Evolutionary conservation across 331 rosid species (phyloP).

Genomic region (Rosa hybrid): DNA sequence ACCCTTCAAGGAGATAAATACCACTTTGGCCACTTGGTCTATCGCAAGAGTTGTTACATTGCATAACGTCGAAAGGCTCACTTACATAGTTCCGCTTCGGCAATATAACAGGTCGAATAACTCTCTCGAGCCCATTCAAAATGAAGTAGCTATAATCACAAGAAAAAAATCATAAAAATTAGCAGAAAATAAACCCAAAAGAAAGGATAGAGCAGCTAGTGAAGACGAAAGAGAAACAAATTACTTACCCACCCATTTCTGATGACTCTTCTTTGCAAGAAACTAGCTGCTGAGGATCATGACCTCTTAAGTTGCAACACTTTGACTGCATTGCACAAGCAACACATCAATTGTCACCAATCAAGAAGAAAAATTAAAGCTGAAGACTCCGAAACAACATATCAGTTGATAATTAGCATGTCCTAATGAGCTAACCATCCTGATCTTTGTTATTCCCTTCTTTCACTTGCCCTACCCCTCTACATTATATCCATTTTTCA

Average conservation of each 20-base stretch:
- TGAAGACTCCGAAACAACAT: neutral
- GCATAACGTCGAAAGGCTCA: constrained; percentile 15
- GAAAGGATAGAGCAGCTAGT: neutral
- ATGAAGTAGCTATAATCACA: constrained; percentile 72
- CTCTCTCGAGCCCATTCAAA: constrained; percentile 91
- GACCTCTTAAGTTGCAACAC: constrained; percentile 71
- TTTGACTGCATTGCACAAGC: constrained; percentile 65
- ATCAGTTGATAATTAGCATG: neutral
- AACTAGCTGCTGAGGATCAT: constrained; percentile 60
- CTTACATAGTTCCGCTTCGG: constrained; percentile 97
- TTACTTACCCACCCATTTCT: constrained; percentile 98
- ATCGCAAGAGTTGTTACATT: constrained; percentile 8
- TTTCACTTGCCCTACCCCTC: neutral
- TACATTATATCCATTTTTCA: too few species aligned
- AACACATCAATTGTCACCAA: constrained; percentile 14
- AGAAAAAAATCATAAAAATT: neutral
- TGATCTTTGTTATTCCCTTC: neutral
- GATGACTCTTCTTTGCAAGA: constrained; percentile 83
- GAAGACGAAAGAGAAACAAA: constrained; percentile 19
- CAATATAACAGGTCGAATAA: constrained; percentile 74
- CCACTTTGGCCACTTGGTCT: constrained; percentile 8
- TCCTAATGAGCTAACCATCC: neutral
- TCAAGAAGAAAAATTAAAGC: neutral
- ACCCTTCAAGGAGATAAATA: neutral
- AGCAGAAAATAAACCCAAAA: neutral